phyloP scores from a whole-genome alignment of 257 asterid genomes.

The Nicotiana otophora region DNA sequence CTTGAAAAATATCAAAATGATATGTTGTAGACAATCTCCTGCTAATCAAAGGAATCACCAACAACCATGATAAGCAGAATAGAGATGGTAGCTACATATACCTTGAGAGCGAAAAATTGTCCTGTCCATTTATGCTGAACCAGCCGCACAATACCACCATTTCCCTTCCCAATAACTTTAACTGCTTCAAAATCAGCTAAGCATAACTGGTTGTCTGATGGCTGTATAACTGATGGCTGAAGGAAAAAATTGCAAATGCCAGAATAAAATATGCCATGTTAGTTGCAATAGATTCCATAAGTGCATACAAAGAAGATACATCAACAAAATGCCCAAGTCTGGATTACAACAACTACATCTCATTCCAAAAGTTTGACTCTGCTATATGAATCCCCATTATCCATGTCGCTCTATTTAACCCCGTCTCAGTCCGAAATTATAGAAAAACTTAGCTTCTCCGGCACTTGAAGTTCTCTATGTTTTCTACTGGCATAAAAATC shows the following conservation, averaged over 20 bases:
- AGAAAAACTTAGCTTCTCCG: background rate
- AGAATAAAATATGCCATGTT: background rate
- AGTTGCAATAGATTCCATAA: background rate
- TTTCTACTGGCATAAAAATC: background rate
- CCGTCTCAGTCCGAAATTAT: background rate
- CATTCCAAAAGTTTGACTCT: background rate
- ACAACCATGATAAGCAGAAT: background rate
- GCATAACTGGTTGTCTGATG: constrained; percentile 87
- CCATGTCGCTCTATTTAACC: background rate
- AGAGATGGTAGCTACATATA: constrained; percentile 16
- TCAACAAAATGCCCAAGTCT: background rate
- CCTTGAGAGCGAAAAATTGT: constrained; percentile 97
- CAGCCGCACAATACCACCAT: constrained; percentile 87
- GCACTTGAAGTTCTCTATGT: background rate
- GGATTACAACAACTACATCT: background rate
- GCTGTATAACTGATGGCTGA: constrained; percentile 80
- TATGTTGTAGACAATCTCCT: background rate
- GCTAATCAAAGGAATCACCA: background rate
- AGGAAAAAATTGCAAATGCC: background rate
- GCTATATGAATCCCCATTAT: background rate
- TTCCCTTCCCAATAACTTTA: constrained; percentile 93
- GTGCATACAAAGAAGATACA: background rate
- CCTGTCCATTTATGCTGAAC: constrained; percentile 97
- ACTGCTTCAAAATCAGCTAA: constrained; percentile 93
- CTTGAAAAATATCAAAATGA: background rate